These are phyloP conservation scores for Evernia prunastri DNA, from an alignment of 495 filamentous ascomycete genomes.

Conservation along the genomic window DNA sequence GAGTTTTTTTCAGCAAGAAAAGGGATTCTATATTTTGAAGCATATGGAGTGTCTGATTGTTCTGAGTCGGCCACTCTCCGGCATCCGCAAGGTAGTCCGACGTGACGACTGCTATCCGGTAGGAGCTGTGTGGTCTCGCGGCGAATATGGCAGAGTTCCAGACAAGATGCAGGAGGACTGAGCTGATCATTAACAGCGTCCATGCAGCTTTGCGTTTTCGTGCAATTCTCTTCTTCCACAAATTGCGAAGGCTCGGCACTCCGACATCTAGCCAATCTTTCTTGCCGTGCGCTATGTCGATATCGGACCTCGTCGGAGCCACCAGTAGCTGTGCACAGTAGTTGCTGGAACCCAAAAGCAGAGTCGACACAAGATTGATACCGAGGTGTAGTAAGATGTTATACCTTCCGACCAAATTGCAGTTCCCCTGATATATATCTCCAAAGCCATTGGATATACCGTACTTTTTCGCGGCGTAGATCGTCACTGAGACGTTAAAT, in stretches of 20 bases:
- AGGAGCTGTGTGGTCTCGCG: not conserved
- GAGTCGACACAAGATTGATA: constrained; percentile 29
- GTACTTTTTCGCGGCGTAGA: not conserved
- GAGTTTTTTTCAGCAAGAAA: no score
- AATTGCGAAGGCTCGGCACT: constrained; percentile 30
- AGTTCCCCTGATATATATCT: constrained; percentile 22
- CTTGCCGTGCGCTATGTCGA: constrained; percentile 26
- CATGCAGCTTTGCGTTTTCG: not conserved
- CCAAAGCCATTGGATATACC: constrained; percentile 8
- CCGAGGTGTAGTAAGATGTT: constrained; percentile 23
- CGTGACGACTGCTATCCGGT: not conserved
- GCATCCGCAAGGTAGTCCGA: constrained; percentile 1
- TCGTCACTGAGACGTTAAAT: not conserved
- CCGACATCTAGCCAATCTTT: constrained; percentile 30
- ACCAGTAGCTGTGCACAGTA: constrained; percentile 29
- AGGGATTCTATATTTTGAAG: constrained; percentile 31
- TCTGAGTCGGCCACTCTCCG: constrained; percentile 29
- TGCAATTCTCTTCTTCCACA: constrained; percentile 14
- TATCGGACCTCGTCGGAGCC: constrained; percentile 29
- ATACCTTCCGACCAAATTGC: constrained; percentile 15
- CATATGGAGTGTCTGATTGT: constrained; percentile 20
- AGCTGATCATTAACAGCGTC: not conserved
- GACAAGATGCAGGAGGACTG: constrained; percentile 1
- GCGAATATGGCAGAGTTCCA: constrained; percentile 37
- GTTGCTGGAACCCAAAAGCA: constrained; percentile 29